Base-by-base conservation (phyloP, 805 yeast species). In the Candida namnaoensis region DNA sequence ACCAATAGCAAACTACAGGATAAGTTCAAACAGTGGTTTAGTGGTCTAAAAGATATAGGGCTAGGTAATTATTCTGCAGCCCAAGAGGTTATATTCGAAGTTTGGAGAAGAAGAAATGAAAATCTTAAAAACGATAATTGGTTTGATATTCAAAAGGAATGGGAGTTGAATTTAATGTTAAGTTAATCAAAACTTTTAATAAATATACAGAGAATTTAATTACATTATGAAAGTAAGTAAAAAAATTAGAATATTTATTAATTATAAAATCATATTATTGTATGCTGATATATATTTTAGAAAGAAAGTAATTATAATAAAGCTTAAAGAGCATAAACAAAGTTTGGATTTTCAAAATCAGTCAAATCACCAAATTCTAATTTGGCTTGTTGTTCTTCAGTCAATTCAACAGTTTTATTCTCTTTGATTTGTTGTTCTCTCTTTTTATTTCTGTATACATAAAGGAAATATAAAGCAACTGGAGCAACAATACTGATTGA, bases 41-140 rank as follows among this genome's bases (percentile, higher is more conserved):
- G 32, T 7, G n/a, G n/a, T 11, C 10, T 30, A 12, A 61, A 66
- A 27, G 54, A 54, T 41, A 62, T 66, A 5, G 69, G 69, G 15
- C 58, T 64, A 27, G 82, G 82, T 3, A 74, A 78, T 41, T 76
- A 76, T 49, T 76, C 81, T 81, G 80, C 78, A 23, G 80, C 81
- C 2, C 57, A 81, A 40, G 81, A 76, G 51, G 75, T 76, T 44
- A 76, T 76, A 81, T 58, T 75, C 40, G 82, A 76, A 51, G 79
- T 76, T 3, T 76, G 82, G 82, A 51, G 81, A 37, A 55, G 82
- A 23, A 75, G 74, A 52, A 64, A 76, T 40, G 64, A 67, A 49
- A 70, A 68, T 41, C 76, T 69, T 44, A 64, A 67, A 35, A 61
- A 69, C 38, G 76, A 67, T 45, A 72, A 72, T 44, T 76, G 82